These are phyloP conservation scores for Plasmopara halstedii DNA, from an alignment of 352 stramenopile genomes.

Conservation along the genomic window DNA sequence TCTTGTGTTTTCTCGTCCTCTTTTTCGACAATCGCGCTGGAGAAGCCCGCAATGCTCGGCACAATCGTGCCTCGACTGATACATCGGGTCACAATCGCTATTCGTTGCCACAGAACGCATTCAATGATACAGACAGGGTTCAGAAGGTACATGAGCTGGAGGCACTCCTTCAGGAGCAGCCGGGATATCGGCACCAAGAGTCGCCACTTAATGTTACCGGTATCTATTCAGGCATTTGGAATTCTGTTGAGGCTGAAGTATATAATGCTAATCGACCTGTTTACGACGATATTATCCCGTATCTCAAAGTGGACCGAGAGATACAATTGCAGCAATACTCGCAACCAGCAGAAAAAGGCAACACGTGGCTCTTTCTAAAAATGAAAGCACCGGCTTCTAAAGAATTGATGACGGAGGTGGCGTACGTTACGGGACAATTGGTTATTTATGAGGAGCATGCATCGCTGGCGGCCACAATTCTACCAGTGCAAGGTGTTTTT, in stretches of 20 bases:
- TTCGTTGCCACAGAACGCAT: conserved; percentile 30
- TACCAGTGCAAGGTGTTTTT: conserved; percentile 80
- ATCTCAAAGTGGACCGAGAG: conserved; percentile 61
- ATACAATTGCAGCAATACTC: conserved; percentile 76
- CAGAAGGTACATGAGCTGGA: conserved; percentile 45
- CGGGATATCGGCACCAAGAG: conserved; percentile 32
- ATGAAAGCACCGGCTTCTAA: conserved; percentile 69
- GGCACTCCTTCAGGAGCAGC: conserved; percentile 33
- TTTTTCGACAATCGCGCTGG: conserved; percentile 77
- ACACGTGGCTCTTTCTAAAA: conserved; percentile 77
- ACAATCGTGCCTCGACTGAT: conserved; percentile 5
- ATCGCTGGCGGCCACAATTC: conserved; percentile 66
- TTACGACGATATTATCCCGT: conserved; percentile 69
- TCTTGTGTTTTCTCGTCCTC: conserved; percentile 81
- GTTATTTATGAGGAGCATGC: conserved; percentile 81
- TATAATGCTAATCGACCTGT: conserved; percentile 50
- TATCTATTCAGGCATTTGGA: conserved; percentile 74
- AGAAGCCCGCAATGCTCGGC: conserved; percentile 27
- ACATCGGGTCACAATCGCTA: conserved; percentile 28
- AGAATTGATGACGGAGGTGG: conserved; percentile 56
- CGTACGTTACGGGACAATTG: conserved; percentile 73
- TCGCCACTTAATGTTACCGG: conserved; percentile 62
- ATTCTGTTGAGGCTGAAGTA: conserved; percentile 44
- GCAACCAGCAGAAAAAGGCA: conserved; percentile 56
- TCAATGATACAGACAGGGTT: conserved; percentile 58